phyloP scores from a whole-genome alignment of 352 stramenopile genomes.

The Phytopythium litorale region DNA sequence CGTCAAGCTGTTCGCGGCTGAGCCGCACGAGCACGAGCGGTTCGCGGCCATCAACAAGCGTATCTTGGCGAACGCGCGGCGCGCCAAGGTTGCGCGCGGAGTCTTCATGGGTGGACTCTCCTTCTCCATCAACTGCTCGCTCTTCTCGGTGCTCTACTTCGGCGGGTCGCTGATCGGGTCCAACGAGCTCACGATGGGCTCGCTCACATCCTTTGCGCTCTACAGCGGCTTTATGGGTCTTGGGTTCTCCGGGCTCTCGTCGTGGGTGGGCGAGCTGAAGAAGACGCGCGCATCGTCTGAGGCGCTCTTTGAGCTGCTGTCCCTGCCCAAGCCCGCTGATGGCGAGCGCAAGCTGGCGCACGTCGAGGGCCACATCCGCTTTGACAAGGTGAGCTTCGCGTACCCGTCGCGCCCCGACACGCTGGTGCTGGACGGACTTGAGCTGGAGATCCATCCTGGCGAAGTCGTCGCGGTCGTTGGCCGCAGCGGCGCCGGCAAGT shows the following conservation, averaged over 20 bases:
- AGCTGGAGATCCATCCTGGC: conserved; percentile 70
- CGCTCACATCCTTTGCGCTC: conserved; percentile 87
- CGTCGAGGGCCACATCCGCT: conserved; percentile 65
- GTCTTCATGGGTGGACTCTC: conserved; percentile 90
- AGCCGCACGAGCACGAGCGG: conserved; percentile 55
- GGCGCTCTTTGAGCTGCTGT: conserved; percentile 68
- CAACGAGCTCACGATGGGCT: conserved; percentile 87
- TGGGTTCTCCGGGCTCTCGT: conserved; percentile 85
- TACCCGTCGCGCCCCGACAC: conserved; percentile 79
- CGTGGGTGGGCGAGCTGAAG: conserved; percentile 75
- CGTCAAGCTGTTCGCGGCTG: conserved; percentile 85
- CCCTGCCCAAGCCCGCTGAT: conserved; percentile 32
- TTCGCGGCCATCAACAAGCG: conserved; percentile 68
- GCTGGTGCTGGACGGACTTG: conserved; percentile 57
- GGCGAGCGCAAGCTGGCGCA: conserved; percentile 35
- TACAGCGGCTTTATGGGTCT: conserved; percentile 91
- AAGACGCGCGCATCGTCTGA: conserved; percentile 70
- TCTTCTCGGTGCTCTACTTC: conserved; percentile 90
- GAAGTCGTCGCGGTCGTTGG: conserved; percentile 85
- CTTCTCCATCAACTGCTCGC: conserved; percentile 85
- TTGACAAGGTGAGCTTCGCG: conserved; percentile 79
- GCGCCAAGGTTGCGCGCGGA: conserved; percentile 75
- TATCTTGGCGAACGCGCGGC: conserved; percentile 65
- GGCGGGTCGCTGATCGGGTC: conserved; percentile 81
- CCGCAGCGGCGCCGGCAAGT: conserved; percentile 81